phyloP scores from a whole-genome alignment of 2,329 filamentous ascomycete genomes.

The Tothia fuscella region DNA sequence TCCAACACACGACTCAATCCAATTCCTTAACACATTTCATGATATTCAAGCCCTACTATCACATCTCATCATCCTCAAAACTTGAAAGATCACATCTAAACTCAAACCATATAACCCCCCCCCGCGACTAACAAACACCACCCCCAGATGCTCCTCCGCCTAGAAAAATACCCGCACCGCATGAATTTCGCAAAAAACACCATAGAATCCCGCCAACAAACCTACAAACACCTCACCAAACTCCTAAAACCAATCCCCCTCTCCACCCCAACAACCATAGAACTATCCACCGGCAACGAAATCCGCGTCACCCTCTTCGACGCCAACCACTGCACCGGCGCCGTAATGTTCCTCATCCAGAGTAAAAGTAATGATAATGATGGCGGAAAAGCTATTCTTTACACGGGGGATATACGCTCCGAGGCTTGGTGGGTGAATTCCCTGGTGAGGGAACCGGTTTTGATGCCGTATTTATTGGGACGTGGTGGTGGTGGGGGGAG shows the following conservation, averaged over 20 bases:
- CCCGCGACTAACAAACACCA: too few relatives aligned
- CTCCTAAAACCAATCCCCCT: constrained; percentile 70
- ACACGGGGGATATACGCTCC: constrained; percentile 79
- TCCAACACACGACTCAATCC: too few relatives aligned
- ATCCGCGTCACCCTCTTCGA: constrained; percentile 77
- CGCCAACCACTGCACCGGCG: constrained; percentile 83
- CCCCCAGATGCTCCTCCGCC: constrained; percentile 57
- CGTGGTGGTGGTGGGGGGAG: constrained; percentile 21
- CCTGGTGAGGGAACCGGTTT: constrained; percentile 55
- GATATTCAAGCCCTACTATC: too few relatives aligned
- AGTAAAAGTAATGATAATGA: constrained; percentile 59
- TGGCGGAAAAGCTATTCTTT: constrained; percentile 64
- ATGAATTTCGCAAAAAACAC: constrained; percentile 72
- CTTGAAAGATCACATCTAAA: too few relatives aligned
- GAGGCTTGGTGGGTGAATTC: constrained; percentile 78
- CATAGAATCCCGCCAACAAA: constrained; percentile 59
- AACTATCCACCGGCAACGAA: constrained; percentile 54
- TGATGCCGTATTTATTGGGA: constrained; percentile 62
- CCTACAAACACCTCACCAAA: constrained; percentile 63
- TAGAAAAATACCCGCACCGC: constrained; percentile 68
- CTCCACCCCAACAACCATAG: constrained; percentile 65
- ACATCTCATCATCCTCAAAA: too few relatives aligned
- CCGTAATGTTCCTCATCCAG: constrained; percentile 89
- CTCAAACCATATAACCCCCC: too few relatives aligned
- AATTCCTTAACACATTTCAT: too few relatives aligned